phyloP scores from a whole-genome alignment of 1,284 basidiomycete genomes.

The Sphaerobolus stellatus region DNA sequence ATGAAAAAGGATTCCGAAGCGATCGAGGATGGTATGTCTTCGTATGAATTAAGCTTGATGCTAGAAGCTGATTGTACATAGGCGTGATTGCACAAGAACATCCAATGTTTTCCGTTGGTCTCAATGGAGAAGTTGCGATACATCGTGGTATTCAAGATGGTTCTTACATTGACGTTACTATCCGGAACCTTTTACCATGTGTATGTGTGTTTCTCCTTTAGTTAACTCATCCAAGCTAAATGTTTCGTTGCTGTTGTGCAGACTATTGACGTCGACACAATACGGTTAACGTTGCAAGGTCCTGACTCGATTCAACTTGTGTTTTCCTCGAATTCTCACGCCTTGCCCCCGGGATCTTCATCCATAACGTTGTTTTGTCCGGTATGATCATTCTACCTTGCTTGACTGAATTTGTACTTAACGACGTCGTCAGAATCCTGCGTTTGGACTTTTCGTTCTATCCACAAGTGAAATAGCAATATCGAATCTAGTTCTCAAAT shows the following conservation, averaged over 20 bases:
- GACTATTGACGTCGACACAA: constrained; percentile 25
- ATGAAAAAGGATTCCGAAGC: constrained; percentile 48
- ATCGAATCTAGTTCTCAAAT: constrained; percentile 58
- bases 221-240: constrained; percentile 45
- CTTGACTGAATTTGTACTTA: constrained; percentile 36
- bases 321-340: constrained; percentile 41
- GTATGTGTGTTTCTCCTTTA: constrained; percentile 50
- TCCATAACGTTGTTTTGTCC: constrained; percentile 61
- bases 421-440: constrained; percentile 51
- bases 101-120: constrained; percentile 56
- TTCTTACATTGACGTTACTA: constrained; percentile 52
- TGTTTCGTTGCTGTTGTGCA: constrained; percentile 8
- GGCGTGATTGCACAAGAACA: constrained; percentile 68
- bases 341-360: constrained; percentile 55
- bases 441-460: constrained; percentile 58
- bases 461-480: constrained; percentile 62
- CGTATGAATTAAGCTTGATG: neutral
- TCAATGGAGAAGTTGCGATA: constrained; percentile 43
- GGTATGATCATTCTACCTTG: constrained; percentile 67
- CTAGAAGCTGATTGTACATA: constrained; percentile 28
- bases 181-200: constrained; percentile 70
- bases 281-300: constrained; percentile 45
- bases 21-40: constrained; percentile 56
- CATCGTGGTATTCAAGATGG: constrained; percentile 63
- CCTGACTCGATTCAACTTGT: constrained; percentile 55